Evolutionary conservation across 768 basidiomycete species (phyloP).

Genomic region (Suillus cothurnatus): DNA sequence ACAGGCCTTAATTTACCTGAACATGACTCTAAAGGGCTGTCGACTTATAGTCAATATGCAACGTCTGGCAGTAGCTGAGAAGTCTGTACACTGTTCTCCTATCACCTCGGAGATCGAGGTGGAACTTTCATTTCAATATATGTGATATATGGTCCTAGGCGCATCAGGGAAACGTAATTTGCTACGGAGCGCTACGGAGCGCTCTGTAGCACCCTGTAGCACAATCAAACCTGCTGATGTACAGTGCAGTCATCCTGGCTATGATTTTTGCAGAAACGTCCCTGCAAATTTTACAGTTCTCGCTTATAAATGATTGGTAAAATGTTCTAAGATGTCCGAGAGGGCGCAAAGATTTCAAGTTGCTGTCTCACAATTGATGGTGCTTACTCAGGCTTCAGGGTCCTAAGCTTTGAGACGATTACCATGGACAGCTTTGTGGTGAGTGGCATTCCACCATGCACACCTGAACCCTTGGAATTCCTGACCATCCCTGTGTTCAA

Average conservation of each 20-base stretch:
- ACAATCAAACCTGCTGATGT: no score
- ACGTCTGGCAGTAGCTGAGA: constrained; percentile 8
- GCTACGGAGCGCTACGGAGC: no score
- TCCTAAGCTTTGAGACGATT: neutral
- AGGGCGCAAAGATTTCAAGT: neutral
- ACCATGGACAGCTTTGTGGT: neutral
- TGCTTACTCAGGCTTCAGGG: neutral
- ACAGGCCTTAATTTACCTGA: neutral
- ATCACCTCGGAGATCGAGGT: constrained; percentile 10
- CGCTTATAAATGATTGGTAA: constrained; percentile 6
- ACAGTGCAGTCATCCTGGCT: constrained; percentile 10
- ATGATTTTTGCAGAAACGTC: constrained; percentile 14
- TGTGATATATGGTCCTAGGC: no score
- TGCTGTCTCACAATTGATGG: neutral
- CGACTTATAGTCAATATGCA: constrained; percentile 29
- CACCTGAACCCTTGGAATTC: neutral
- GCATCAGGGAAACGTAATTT: no score
- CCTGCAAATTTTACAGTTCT: constrained; percentile 24
- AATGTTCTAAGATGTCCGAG: neutral
- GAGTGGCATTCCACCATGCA: neutral
- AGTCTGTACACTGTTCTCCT: no score
- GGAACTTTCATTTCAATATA: neutral
- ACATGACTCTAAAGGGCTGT: constrained; percentile 18
- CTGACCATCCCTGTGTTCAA: neutral
- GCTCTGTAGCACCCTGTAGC: no score